Conservation (phyloP, 2,329 filamentous ascomycete genomes). For the Ilyonectria mors-panacis region DNA sequence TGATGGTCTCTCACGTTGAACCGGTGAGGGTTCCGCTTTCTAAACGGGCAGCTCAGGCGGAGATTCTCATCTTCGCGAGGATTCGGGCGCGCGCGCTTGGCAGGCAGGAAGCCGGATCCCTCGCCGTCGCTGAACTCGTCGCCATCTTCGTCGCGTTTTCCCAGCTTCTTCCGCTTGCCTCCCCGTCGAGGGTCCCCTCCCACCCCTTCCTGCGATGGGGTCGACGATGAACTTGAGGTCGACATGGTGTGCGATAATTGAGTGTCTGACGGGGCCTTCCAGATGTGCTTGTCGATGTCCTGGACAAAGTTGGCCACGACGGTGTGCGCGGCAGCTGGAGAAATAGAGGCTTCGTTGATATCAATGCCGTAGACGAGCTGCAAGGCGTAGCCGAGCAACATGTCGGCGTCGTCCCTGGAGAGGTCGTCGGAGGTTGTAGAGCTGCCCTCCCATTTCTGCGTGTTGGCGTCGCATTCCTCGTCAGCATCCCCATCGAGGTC, state of each 20-base stretch:
- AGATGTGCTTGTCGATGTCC: constrained; percentile 53
- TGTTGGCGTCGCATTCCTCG: constrained; percentile 27
- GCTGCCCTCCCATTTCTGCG: constrained; percentile 37
- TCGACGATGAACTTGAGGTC: constrained; percentile 50
- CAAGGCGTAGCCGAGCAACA: constrained; percentile 54
- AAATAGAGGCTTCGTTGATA: constrained; percentile 50
- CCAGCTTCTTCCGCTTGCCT: constrained; percentile 56
- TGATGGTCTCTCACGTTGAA: constrained; percentile 64
- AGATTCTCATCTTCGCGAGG: constrained; percentile 56
- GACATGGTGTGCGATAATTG: constrained; percentile 51
- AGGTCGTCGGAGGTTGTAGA: constrained; percentile 49
- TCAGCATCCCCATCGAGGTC: constrained; percentile 11
- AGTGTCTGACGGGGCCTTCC: constrained; percentile 49
- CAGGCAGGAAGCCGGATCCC: constrained; percentile 46
- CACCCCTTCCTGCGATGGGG: constrained; percentile 47
- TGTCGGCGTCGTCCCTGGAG: constrained; percentile 53
- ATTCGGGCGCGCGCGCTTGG: constrained; percentile 52
- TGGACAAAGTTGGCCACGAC: constrained; percentile 53
- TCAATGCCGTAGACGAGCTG: constrained; percentile 58
- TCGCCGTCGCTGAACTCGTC: constrained; percentile 56
- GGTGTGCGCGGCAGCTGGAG: constrained; percentile 47
- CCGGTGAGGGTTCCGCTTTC: constrained; percentile 60
- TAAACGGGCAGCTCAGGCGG: constrained; percentile 60
- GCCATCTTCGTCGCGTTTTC: constrained; percentile 49
- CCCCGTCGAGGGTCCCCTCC: constrained; percentile 39